Base-by-base conservation (phyloP, 306 rosid species). In the Acacia melanoxylon region DNA sequence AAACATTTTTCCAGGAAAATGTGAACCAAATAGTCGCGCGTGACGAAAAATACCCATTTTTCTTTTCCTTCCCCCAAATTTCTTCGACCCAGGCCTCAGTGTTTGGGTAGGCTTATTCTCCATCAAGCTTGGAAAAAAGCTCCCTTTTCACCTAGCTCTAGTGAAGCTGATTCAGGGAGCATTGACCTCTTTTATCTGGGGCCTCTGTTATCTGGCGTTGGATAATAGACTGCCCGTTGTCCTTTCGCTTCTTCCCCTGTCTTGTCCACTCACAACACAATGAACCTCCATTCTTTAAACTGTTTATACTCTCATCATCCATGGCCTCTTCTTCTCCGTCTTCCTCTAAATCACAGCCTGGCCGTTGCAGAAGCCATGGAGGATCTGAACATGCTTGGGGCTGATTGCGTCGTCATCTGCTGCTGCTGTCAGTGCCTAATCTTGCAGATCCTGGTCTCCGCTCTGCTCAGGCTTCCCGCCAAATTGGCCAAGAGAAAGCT, bases 391-490 rank as follows among this genome's bases (percentile, higher is more conserved):
- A 71, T 70, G 72, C 83, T 93, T 2, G 90, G 86, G 0, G 94
- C 97, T 0, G 98, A 93, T 78, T 95, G 98, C 76, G 84, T 93
- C 15, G 97, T 91, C 45, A 73, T 95, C 61, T 93, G 89, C 12
- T 93, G 98, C 67, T 93, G 98, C 90, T 91, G 98, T 86, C 97
- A 95, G 54, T 91, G 97, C 94, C 74, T 95, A 88, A 66, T 91
- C 48, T 77, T 95, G 31, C 97, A 95, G 67, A 83, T 91, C 37
- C 37, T 91, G 71, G 63, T 95, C 72, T 78, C 89, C 69, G 56
- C 90, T 68, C 56, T 93, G 79, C 85, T 90, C 85, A 88, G 88
- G 86, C 93, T 93, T 78, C 98, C 96, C 12, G 31, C 67, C 81
- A 95, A 86, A 67, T 15, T 91, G 72, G 95, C 89, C 1, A 88